Conservation (phyloP, 352 stramenopile species). For the Phytophthora idaei region DNA sequence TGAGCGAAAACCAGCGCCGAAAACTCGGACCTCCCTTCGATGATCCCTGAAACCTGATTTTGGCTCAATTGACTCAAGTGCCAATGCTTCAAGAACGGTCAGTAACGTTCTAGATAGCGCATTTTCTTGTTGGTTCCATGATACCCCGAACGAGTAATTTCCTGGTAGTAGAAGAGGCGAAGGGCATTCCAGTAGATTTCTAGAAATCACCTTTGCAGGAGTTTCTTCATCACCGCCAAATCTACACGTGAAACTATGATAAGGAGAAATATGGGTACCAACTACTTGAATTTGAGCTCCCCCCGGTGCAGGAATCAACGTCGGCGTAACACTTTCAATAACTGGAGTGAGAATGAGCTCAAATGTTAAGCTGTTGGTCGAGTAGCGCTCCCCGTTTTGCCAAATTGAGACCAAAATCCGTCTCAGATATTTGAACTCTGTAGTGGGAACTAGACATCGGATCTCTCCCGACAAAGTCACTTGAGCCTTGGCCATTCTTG, state of each 20-base stretch:
- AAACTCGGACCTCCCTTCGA: constrained; percentile 24
- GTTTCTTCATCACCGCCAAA: constrained; percentile 24
- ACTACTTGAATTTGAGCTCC: constrained; percentile 26
- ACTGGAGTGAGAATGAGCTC: constrained; percentile 22
- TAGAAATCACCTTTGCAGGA: constrained; percentile 20
- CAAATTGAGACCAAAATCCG: constrained; percentile 39
- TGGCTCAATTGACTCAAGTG: constrained; percentile 32
- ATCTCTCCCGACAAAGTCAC: constrained; percentile 13
- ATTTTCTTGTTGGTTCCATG: constrained; percentile 48
- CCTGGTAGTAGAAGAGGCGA: constrained; percentile 28
- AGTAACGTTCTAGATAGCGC: constrained; percentile 7
- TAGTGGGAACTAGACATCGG: constrained; percentile 10
- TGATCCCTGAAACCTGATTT: constrained; percentile 17
- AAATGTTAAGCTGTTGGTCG: constrained; percentile 35
- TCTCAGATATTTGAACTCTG: not conserved
- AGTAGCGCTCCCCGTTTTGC: constrained; percentile 39
- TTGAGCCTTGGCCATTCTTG: constrained; percentile 21
- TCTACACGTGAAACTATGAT: constrained; percentile 23
- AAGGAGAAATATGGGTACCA: constrained; percentile 21
- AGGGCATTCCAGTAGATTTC: constrained; percentile 36
- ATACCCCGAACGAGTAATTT: constrained; percentile 41
- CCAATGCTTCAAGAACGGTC: constrained; percentile 24
- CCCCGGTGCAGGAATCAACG: constrained; percentile 20
- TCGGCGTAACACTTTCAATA: constrained; percentile 28
- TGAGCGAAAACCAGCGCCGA: constrained; percentile 33